Conservation (phyloP, 164 flowering plant genomes). For the Chloranthus sessilifolius region DNA sequence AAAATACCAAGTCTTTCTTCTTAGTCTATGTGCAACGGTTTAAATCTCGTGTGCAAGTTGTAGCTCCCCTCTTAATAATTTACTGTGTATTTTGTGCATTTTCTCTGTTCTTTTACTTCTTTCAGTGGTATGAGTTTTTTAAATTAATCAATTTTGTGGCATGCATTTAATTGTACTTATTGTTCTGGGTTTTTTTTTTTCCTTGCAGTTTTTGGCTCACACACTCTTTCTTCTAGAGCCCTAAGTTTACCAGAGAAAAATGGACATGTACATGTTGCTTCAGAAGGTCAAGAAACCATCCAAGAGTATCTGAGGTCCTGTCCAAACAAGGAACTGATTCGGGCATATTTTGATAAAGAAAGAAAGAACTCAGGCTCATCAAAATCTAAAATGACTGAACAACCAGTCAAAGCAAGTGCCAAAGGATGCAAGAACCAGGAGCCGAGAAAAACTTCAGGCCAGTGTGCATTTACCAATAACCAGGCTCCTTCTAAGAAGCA, state of each 20-base stretch:
- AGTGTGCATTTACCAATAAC: constrained; percentile 17
- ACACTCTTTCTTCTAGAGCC: constrained; percentile 55
- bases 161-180: too few species aligned
- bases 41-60: too few species aligned
- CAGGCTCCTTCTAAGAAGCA: constrained; percentile 51
- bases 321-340: constrained; percentile 46
- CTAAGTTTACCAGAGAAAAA: constrained; percentile 66
- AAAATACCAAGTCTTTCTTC: too few species aligned
- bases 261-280: constrained; percentile 47
- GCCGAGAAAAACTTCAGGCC: constrained; percentile 36
- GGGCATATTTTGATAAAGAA: constrained; percentile 41
- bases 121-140: too few species aligned
- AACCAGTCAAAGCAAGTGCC: constrained; percentile 31
- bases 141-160: too few species aligned
- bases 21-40: too few species aligned
- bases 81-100: too few species aligned
- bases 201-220: constrained; percentile 46
- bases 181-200: background rate
- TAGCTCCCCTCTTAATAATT: too few species aligned
- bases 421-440: constrained; percentile 60
- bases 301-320: constrained; percentile 50
- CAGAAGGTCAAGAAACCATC: constrained; percentile 50
- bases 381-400: constrained; percentile 49
- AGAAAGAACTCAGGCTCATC: constrained; percentile 39
- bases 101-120: too few species aligned